Base-by-base conservation (phyloP, 1,284 basidiomycete species). In the Sporisorium sorghi region DNA sequence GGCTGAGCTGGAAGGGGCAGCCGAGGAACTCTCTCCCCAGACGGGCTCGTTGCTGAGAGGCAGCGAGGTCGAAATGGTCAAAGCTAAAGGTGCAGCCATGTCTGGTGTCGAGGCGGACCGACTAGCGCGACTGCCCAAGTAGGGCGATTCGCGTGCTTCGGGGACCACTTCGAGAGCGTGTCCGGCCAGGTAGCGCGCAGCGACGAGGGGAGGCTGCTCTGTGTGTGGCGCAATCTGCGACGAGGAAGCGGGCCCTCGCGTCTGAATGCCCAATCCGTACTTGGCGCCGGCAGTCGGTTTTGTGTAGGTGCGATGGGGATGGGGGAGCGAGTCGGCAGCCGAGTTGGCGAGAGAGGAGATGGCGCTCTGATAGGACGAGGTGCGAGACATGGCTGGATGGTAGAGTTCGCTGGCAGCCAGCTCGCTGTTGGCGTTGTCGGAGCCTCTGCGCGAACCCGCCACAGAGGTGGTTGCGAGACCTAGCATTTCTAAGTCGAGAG, bases 1-100 rank as follows among this genome's bases (percentile, higher is more conserved):
- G 7, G 51, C n/a, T 0, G 51, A 5, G 21, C 8, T 32, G 10
- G 56, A 37, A 21, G 32, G 17, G n/a, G 19, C 4, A 7, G 55
- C 50, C 5, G 61, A 66, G 14, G 33, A 40, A 50, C 61, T 71
- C 44, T 71, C 59, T 8, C 73, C 73, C 73, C 73, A 75, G 24
- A 56, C 42, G 3, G 73, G 73, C 53, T 75, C 73, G 43, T 19
- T 39, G 48, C 39, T 58, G 21, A 46, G 42, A 12, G 69, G 65
- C 10, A 68, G 23, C 12, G 59, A 21, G 30, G 70, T 68, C 2
- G 63, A 56, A 43, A 67, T 61, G 46, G 33, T 73, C 49, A 67
- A 50, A 17, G 40, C 44, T 2, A 56, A 63, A 10, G 51, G 28
- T 2, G 46, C 44, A 14, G 35, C 39, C 17, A 44, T 37, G n/a